Conservation (phyloP, 2,329 filamentous ascomycete species). For the Colletotrichum godetiae region DNA sequence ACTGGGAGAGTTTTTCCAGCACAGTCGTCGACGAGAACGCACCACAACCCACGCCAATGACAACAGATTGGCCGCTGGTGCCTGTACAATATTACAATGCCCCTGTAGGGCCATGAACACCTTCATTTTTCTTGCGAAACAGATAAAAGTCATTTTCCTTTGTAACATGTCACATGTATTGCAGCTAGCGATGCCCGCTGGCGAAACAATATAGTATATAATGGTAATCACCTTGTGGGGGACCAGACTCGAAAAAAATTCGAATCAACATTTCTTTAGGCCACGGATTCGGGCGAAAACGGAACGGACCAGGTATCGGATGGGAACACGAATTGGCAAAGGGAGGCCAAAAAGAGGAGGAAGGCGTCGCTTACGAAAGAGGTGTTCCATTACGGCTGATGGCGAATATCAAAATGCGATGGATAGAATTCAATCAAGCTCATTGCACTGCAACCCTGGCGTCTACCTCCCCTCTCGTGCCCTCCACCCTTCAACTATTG, state of each 20-base stretch:
- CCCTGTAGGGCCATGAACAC: constrained; percentile 35
- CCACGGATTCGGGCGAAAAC: constrained; percentile 28
- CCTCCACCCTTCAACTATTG: not conserved
- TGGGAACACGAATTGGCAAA: constrained; percentile 30
- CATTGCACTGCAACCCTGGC: constrained; percentile 15
- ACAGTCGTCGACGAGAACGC: constrained; percentile 47
- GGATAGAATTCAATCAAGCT: constrained; percentile 25
- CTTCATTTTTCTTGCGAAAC: constrained; percentile 7
- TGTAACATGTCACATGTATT: constrained; percentile 34
- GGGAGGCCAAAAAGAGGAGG: constrained; percentile 23
- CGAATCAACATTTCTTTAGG: constrained; percentile 21
- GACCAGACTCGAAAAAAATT: constrained; percentile 30
- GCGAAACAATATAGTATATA: constrained; percentile 37
- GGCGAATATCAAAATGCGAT: constrained; percentile 27
- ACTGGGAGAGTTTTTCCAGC: constrained; percentile 53
- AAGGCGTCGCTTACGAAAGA: constrained; percentile 31
- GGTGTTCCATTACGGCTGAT: constrained; percentile 32
- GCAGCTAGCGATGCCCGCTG: constrained; percentile 24
- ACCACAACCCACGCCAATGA: constrained; percentile 35
- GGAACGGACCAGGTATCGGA: constrained; percentile 20
- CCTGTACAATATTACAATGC: constrained; percentile 40
- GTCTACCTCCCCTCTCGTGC: not conserved
- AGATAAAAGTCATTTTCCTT: constrained; percentile 31
- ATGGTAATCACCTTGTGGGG: constrained; percentile 37
- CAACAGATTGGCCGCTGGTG: constrained; percentile 40